Evolutionary conservation across 2,329 filamentous ascomycete species (phyloP), one percentile per base, ranked within the genome.

Genomic region (Myriosclerotinia scirpicola): DNA sequence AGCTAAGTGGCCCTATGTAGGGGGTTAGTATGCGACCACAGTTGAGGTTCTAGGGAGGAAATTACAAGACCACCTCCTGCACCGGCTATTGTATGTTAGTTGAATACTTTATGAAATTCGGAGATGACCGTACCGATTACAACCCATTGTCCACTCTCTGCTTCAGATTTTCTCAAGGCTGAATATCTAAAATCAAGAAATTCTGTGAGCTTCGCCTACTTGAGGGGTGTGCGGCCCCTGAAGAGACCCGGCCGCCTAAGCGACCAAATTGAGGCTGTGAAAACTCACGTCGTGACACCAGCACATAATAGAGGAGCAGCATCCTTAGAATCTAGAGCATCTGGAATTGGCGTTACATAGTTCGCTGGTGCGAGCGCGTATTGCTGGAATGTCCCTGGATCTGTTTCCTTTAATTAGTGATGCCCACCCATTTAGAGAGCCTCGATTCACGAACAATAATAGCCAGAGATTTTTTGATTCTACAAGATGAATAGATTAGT

Each of bases 301-400:
- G 87, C 87, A 76, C 87, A 90, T 63, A 90, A 82, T 79, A 90
- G 82, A 0, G 87, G 88, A 1, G 88, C 88, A 0, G 88, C 88
- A 34, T 81, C 80, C 61, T 84, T 87, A 12, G 84, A 86, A 53
- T 81, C 76, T 22, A 91, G 77, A 4, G 76, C 78, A 5, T 88
- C 87, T 2, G 88, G 88, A 71, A 91, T 90, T 2, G 87, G 87
- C 0, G 88, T 90, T 2, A 90, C 88, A 75, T 91, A 90, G 77
- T 84, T 83, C 3, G 87, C 87, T 12, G 86, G 85, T 0, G 82
- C 84, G 20, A 89, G 74, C 22, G 84, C 83, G 73, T 90, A 91
- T 77, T 90, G 87, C 75, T 90, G 88, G 75, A 90, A 91, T n/a
- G 88, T 91, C 48, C 88, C 88, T 0, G 88, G 88, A 50, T 73